Conservation (phyloP, 106 monocot species). For the Apostasia ramifera region DNA sequence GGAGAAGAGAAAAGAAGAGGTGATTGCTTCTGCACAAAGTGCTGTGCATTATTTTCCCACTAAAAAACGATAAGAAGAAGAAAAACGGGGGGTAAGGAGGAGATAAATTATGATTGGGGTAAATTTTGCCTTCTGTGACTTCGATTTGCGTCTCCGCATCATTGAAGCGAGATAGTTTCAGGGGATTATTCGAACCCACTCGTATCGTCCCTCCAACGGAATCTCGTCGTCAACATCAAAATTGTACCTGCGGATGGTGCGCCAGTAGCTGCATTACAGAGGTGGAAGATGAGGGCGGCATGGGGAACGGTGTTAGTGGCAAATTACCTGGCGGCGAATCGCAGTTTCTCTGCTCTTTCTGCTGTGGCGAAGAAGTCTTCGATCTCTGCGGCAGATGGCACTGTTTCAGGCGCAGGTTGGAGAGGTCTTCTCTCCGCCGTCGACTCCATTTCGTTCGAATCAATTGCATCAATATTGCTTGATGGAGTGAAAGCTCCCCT, state of each 20-base stretch:
- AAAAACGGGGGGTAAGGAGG: too few species aligned
- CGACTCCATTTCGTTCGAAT: conserved; percentile 1
- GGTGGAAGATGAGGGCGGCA: not conserved
- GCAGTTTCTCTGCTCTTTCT: conserved; percentile 35
- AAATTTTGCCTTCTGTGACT: not conserved
- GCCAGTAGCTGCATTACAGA: not conserved
- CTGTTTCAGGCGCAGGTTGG: not conserved
- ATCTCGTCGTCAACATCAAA: conserved; percentile 53
- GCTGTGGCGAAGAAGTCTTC: conserved; percentile 60
- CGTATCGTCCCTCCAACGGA: conserved; percentile 65
- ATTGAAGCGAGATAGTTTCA: not conserved
- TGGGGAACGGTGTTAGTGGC: not conserved
- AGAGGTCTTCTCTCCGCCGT: not conserved
- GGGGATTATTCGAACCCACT: conserved; percentile 39
- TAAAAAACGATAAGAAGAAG: too few species aligned
- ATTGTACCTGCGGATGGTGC: conserved; percentile 48
- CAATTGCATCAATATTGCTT: conserved; percentile 11
- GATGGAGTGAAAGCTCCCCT: conserved; percentile 30
- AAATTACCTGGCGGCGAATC: conserved; percentile 50
- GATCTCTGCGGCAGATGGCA: conserved; percentile 43
- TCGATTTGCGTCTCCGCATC: too few species aligned
- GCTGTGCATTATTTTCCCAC: too few species aligned
- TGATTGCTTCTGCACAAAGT: too few species aligned
- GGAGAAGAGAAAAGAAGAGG: not conserved
- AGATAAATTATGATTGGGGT: not conserved